Conservation (phyloP, 2,329 filamentous ascomycete genomes). For the Pestalotiopsis sp. region DNA sequence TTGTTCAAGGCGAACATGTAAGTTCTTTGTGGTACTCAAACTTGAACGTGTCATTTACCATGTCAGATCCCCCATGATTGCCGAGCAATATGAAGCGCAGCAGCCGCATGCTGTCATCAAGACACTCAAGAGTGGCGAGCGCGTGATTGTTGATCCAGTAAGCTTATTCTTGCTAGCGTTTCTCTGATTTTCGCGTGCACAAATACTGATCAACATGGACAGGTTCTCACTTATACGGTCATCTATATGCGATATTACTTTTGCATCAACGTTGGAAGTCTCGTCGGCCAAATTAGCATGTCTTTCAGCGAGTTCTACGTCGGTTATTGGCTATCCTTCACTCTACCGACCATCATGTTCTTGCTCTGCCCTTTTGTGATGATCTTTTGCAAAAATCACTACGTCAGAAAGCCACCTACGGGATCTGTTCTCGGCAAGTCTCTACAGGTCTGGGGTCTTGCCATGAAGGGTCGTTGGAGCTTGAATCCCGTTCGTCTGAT, state of each 20-base stretch:
- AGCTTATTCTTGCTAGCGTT: neutral
- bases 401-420: conserved; percentile 57
- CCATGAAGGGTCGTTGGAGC: conserved; percentile 65
- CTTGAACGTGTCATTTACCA: neutral
- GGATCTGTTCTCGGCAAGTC: conserved; percentile 53
- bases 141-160: conserved; percentile 62
- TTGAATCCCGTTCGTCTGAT: conserved; percentile 53
- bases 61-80: conserved; percentile 52
- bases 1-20: conserved; percentile 70
- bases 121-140: conserved; percentile 52
- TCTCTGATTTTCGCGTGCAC: neutral
- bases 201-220: neutral
- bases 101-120: conserved; percentile 53
- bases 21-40: neutral
- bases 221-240: conserved; percentile 27
- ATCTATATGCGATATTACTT: conserved; percentile 69
- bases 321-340: conserved; percentile 72
- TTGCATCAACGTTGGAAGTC: conserved; percentile 68
- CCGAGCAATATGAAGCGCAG: conserved; percentile 54
- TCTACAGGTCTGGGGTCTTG: conserved; percentile 59
- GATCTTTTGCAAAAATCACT: conserved; percentile 58
- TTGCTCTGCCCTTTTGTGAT: conserved; percentile 63
- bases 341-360: conserved; percentile 69
- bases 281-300: conserved; percentile 64
- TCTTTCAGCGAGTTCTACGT: conserved; percentile 75